Evolutionary conservation across 2,329 filamentous ascomycete genomes (phyloP).

Genomic region (Setomelanomma holmii): DNA sequence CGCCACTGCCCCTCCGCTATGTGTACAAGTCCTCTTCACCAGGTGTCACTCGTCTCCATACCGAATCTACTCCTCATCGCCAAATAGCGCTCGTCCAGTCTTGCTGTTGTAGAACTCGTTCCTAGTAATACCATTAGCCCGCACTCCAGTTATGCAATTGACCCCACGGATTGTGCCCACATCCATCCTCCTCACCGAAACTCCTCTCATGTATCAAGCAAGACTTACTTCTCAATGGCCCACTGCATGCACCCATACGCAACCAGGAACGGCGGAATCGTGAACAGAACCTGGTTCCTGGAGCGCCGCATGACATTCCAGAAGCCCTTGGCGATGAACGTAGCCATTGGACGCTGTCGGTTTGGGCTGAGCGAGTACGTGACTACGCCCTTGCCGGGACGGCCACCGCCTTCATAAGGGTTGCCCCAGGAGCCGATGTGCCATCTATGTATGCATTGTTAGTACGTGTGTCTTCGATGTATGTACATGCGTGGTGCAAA

Average conservation of each 20-base stretch:
- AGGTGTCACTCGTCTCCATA: background rate
- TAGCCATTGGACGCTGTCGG: conserved; percentile 86
- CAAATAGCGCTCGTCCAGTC: conserved; percentile 67
- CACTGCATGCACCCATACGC: conserved; percentile 88
- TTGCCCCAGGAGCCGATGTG: conserved; percentile 49
- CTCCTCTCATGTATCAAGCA: background rate
- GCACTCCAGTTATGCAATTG: background rate
- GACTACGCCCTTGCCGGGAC: conserved; percentile 66
- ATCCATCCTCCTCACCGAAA: too few species aligned
- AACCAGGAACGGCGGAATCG: conserved; percentile 77
- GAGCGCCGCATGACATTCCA: conserved; percentile 96
- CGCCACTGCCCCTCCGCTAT: conserved; percentile 9
- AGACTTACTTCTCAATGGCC: conserved; percentile 84
- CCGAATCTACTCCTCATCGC: conserved; percentile 49
- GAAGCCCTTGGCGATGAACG: conserved; percentile 78
- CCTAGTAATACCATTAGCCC: conserved; percentile 53
- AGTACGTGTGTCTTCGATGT: too few species aligned
- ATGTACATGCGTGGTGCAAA: background rate
- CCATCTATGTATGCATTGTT: conserved; percentile 35
- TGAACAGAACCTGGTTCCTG: conserved; percentile 86
- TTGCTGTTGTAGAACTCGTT: conserved; percentile 86
- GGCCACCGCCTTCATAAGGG: conserved; percentile 48
- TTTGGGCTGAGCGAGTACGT: conserved; percentile 83
- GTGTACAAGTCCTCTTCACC: conserved; percentile 17
- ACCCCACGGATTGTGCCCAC: too few species aligned